A percentile compares a stretch with the other conserved stretches of the same genome.
These are phyloP conservation scores for Fraxinus floribunda DNA, from an alignment of 305 asterid genomes.

Conservation along the genomic window DNA sequence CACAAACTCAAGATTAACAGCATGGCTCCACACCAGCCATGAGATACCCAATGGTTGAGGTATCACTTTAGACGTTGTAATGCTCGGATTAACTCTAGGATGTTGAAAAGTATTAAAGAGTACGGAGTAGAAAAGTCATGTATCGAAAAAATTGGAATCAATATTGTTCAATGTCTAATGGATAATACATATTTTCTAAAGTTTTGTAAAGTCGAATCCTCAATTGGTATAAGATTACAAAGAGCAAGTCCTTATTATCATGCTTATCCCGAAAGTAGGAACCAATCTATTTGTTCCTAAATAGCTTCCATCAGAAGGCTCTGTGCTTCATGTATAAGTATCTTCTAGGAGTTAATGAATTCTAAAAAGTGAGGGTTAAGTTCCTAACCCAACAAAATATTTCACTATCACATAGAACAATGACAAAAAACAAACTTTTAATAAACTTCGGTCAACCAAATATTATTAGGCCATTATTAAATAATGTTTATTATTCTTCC, in stretches of 20 bases:
- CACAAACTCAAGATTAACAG: conserved; percentile 40
- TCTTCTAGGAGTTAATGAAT: conserved; percentile 12
- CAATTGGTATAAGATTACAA: not conserved
- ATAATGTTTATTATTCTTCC: not conserved
- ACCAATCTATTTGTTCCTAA: conserved; percentile 8
- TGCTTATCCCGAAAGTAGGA: conserved; percentile 1
- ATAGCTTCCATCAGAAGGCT: conserved; percentile 16
- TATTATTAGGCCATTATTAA: not conserved
- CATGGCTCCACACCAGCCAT: conserved; percentile 39
- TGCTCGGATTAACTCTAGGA: conserved; percentile 19
- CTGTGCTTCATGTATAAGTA: not conserved
- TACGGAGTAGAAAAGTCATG: not conserved
- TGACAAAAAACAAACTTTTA: not conserved
- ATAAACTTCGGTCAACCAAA: not conserved
- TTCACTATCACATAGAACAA: not conserved
- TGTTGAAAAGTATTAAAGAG: conserved; percentile 17
- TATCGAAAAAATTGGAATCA: not conserved
- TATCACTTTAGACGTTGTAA: conserved; percentile 37
- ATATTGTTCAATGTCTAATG: not conserved
- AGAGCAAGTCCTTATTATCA: conserved; percentile 1
- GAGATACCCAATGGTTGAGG: conserved; percentile 44
- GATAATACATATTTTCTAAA: not conserved
- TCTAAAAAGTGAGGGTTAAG: not conserved
- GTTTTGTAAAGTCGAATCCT: not conserved
- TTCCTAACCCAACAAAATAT: not conserved